phyloP scores from a whole-genome alignment of 441 rosid genomes.

The Populus hybrid region DNA sequence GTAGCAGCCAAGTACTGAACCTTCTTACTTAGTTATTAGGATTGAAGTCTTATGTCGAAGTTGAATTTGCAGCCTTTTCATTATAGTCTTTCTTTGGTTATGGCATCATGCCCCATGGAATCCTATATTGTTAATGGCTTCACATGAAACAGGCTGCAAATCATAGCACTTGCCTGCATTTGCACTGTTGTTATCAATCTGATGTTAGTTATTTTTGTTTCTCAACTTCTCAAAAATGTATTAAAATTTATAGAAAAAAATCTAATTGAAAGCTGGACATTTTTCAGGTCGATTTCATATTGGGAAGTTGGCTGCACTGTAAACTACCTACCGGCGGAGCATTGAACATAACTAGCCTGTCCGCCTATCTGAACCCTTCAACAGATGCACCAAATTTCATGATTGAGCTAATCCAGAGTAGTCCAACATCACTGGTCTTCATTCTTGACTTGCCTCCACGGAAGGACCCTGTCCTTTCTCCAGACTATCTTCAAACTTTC shows the following conservation, averaged over 20 bases:
- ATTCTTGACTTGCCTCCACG: conserved; percentile 82
- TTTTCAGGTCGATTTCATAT: conserved; percentile 69
- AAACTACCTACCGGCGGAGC: conserved; percentile 69
- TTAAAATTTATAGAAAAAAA: neutral
- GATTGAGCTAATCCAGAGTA: conserved; percentile 64
- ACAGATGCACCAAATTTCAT: conserved; percentile 79
- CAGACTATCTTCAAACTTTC: conserved; percentile 64
- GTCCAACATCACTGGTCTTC: conserved; percentile 58
- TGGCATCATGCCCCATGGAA: neutral
- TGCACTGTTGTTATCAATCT: neutral
- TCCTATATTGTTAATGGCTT: neutral
- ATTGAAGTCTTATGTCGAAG: neutral
- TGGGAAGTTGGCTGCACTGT: conserved; percentile 83
- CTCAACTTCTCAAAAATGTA: neutral
- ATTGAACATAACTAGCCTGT: conserved; percentile 72
- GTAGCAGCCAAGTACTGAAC: neutral
- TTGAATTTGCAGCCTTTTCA: neutral
- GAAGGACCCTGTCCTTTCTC: conserved; percentile 58
- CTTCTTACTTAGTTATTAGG: neutral
- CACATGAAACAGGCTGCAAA: neutral
- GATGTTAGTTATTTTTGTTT: neutral
- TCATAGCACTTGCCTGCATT: neutral
- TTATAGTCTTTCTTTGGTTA: neutral
- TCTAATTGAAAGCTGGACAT: neutral
- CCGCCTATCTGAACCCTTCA: conserved; percentile 57